Evolutionary conservation across 2,329 filamentous ascomycete genomes (phyloP).

Genomic region (Alternaria sp.): DNA sequence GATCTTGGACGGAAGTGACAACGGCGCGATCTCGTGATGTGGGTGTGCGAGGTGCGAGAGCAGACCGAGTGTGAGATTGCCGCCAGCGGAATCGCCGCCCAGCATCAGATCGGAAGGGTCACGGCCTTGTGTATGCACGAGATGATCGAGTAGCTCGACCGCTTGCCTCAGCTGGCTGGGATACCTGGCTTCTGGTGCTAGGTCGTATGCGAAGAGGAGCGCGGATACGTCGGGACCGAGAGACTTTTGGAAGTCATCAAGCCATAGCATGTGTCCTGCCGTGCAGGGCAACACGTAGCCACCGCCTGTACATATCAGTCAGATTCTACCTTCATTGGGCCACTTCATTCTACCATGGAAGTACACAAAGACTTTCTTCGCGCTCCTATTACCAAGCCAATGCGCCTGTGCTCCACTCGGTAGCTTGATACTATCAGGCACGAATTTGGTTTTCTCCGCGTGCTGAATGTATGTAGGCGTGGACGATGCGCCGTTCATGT

Average conservation of each 20-base stretch:
- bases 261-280: slow-evolving; percentile 60
- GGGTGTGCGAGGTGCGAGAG: slow-evolving; percentile 65
- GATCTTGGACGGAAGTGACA: slow-evolving; percentile 56
- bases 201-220: slow-evolving; percentile 66
- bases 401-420: slow-evolving; percentile 56
- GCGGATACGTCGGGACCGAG: slow-evolving; percentile 59
- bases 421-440: slow-evolving; percentile 52
- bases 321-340: neutral
- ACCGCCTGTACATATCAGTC: slow-evolving; percentile 56
- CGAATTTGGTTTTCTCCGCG: slow-evolving; percentile 47
- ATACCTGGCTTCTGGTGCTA: slow-evolving; percentile 60
- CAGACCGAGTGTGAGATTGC: slow-evolving; percentile 57
- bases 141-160: slow-evolving; percentile 55
- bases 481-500: slow-evolving; percentile 38
- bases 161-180: slow-evolving; percentile 61
- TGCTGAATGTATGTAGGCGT: slow-evolving; percentile 49
- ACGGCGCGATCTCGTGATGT: slow-evolving; percentile 59
- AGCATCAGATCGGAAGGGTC: slow-evolving; percentile 56
- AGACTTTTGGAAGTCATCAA: slow-evolving; percentile 55
- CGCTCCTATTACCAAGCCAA: slow-evolving; percentile 56
- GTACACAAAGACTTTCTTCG: slow-evolving; percentile 56
- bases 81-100: slow-evolving; percentile 64
- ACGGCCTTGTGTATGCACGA: slow-evolving; percentile 51
- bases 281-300: slow-evolving; percentile 63
- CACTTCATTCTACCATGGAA: slow-evolving; percentile 54